phyloP scores from a whole-genome alignment of 805 yeast species.

The Suhomyces faveliae region DNA sequence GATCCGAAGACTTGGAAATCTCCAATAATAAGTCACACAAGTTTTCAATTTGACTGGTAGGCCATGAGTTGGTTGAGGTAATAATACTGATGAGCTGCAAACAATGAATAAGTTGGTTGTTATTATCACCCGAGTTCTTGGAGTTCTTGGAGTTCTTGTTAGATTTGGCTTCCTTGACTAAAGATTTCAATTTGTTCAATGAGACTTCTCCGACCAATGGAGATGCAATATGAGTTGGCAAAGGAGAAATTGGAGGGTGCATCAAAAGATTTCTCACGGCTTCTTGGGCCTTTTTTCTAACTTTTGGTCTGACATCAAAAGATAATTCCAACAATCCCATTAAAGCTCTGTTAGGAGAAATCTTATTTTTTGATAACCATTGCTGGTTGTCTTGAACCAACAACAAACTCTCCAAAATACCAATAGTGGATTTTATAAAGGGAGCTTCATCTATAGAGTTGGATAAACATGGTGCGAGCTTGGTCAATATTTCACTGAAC shows the following conservation, averaged over 20 bases:
- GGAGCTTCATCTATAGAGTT: constrained; percentile 73
- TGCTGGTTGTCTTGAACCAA: constrained; percentile 75
- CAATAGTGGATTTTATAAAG: constrained; percentile 76
- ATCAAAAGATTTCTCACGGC: constrained; percentile 66
- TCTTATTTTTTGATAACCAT: constrained; percentile 61
- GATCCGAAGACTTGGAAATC: constrained; percentile 79
- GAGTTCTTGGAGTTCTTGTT: constrained; percentile 37
- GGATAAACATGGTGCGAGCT: constrained; percentile 78
- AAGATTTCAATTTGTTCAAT: constrained; percentile 49
- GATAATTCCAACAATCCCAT: constrained; percentile 75
- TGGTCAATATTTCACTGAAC: constrained; percentile 73
- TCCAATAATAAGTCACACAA: constrained; percentile 76
- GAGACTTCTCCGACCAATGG: constrained; percentile 66
- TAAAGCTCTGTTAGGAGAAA: constrained; percentile 80
- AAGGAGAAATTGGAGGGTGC: constrained; percentile 74
- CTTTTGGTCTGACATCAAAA: constrained; percentile 89
- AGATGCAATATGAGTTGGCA: constrained; percentile 77
- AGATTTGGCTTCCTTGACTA: constrained; percentile 36
- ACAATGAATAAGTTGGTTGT: constrained; percentile 65
- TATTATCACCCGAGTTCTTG: constrained; percentile 32
- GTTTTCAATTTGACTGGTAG: constrained; percentile 60
- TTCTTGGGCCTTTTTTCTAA: constrained; percentile 91
- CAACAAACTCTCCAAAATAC: constrained; percentile 77
- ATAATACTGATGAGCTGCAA: constrained; percentile 74
- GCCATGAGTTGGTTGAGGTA: constrained; percentile 80